Base-by-base conservation (phyloP, 768 basidiomycete genomes). In the Leccinum arenicola region DNA sequence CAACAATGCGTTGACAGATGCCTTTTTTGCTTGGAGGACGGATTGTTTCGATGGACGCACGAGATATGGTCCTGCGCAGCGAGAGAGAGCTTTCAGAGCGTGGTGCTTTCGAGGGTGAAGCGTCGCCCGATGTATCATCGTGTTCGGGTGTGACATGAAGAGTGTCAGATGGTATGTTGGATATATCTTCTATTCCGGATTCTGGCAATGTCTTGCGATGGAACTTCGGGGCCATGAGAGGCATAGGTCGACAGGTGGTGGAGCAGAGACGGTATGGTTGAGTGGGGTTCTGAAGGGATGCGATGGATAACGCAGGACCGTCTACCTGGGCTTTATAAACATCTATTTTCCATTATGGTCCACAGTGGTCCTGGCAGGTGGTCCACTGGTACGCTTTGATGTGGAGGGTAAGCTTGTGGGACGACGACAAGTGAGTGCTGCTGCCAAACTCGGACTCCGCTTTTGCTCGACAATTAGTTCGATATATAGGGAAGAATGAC, bases 61-160 rank as follows among this genome's bases (percentile, higher is more conserved):
- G 45, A 7, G 69, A 71, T 12, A 29, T n/a, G 0, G 61, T 66
- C 54, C 70, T 65, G n/a, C 50, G 64, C 5, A 69, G 54, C 1
- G 60, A 53, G 25, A 50, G 61, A 40, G 58, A 29, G 38, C 1
- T 31, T n/a, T 53, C 53, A 8, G 57, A 52, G 31, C 40, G 29
- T 17, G 57, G 57, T 23, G 63, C 61, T 31, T 10, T 17, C 9
- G 61, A 47, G 27, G 55, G 54, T 4, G 14, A 1, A 21, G 11
- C 4, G 12, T 47, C 47, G 31, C 4, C n/a, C 8, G 19, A 12
- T 4, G 21, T 36, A 40, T 51, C 36, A 6, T 55, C 48, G 1
- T 38, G 8, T 1, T 48, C 51, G 47, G 8, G n/a, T 15, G 56
- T 47, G 35, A 49, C 49, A 35, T 38, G 21, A 6, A 12, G 27